Conservation (phyloP, 2,329 filamentous ascomycete genomes). For the Calonectria fujianensis region DNA sequence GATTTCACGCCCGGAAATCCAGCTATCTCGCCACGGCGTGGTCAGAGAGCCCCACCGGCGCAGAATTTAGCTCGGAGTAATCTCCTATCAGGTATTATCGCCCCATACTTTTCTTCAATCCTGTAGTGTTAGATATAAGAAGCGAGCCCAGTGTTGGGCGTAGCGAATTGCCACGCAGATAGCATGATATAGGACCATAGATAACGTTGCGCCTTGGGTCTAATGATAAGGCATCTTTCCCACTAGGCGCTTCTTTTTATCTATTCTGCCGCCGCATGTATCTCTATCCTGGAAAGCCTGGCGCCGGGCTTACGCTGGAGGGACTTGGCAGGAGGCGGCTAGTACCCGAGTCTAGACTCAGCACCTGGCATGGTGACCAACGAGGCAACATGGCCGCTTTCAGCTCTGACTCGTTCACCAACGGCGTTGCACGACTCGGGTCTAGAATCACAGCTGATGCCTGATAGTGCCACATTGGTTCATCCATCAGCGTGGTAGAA, state of each 20-base stretch:
- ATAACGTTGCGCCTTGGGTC: constrained; percentile 5
- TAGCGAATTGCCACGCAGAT: neutral
- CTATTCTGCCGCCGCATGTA: neutral
- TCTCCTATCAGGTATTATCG: constrained; percentile 15
- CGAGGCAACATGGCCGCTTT: constrained; percentile 18
- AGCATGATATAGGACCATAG: constrained; percentile 17
- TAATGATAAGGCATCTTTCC: constrained; percentile 6
- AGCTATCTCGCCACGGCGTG: constrained; percentile 8
- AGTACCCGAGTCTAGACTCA: constrained; percentile 8
- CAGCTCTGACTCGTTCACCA: constrained; percentile 3
- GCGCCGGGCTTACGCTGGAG: neutral
- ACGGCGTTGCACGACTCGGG: neutral
- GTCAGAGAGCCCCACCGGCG: constrained; percentile 3
- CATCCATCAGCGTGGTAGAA: neutral
- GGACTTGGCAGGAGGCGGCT: neutral
- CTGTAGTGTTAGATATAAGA: constrained; percentile 22
- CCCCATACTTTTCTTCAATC: neutral
- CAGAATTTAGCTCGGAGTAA: constrained; percentile 23
- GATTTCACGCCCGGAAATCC: neutral
- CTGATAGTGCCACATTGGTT: constrained; percentile 20
- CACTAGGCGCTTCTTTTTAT: constrained; percentile 1
- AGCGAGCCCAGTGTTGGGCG: neutral
- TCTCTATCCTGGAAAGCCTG: neutral
- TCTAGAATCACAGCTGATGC: constrained; percentile 7
- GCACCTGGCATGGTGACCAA: constrained; percentile 18